These are phyloP conservation scores for Pinus tabuliformis DNA, from an alignment of 75 land plant genomes.

Conservation along the genomic window DNA sequence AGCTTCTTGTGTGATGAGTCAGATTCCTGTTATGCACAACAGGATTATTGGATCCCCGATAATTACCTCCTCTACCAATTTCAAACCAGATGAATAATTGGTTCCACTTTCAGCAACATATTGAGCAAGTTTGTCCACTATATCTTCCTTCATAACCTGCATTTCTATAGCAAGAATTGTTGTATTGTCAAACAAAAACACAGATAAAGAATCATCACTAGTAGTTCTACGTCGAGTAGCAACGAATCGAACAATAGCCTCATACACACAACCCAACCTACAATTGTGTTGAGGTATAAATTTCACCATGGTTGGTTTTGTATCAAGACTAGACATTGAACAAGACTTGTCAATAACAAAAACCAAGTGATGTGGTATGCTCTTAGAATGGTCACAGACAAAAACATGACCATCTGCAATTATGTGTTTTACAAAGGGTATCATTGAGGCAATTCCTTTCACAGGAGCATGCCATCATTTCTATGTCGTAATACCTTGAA, in stretches of 20 bases:
- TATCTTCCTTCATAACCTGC: no score
- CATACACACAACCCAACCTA: constrained; percentile 30
- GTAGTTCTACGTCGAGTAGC: background rate
- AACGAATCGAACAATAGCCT: constrained; percentile 27
- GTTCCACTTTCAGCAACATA: no score
- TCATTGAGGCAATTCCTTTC: background rate
- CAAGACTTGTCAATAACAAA: constrained; percentile 36
- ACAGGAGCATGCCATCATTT: background rate
- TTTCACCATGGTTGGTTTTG: constrained; percentile 26
- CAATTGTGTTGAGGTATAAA: background rate
- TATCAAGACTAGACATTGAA: constrained; percentile 20
- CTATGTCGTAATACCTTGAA: background rate
- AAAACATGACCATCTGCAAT: constrained; percentile 40
- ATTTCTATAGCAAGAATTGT: no score
- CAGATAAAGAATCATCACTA: constrained; percentile 16
- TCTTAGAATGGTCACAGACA: constrained; percentile 23
- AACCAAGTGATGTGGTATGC: constrained; percentile 24
- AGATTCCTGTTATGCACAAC: no score
- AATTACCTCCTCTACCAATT: no score
- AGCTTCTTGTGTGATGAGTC: no score
- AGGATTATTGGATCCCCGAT: no score
- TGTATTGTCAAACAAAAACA: no score
- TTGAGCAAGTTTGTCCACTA: no score
- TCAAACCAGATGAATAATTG: no score
- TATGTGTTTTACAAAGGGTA: constrained; percentile 8